Evolutionary conservation across 75 land plant genomes (phyloP), one percentile per base, ranked within the genome.

Genomic region (Cryptomeria japonica): DNA sequence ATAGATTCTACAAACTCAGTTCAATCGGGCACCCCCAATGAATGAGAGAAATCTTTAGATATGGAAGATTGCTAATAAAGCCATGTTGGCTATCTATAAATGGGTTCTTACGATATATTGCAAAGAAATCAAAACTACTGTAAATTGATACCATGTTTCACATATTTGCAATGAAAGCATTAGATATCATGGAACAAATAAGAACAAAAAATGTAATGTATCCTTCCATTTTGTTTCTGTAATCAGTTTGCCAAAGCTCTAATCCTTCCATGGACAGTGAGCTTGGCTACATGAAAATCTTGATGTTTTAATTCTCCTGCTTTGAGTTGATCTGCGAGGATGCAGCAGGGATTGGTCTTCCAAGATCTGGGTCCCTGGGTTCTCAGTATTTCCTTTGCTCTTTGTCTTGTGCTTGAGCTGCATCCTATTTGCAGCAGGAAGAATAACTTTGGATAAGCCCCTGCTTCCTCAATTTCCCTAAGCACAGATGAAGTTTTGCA

Each of bases 381-480:
- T 56, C 91, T 94, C 80, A 95, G 89, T 39, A 95, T 88, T 86
- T 92, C 93, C 61, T 86, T 90, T 0, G 90, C 93, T 82, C 88
- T 93, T 12, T 90, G 88, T 88, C 92, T 91, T 47, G 93, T 92
- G 41, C 85, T 58, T 3, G 79, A 32, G 19, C 87, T 70, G 86
- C 92, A 88, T 25, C 94, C 94, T 39, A 89, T 82, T 51, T 95
- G 96, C 13, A 95, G 87, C 36, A 95, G 90, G 87, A 93, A 76
- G 64, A 93, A 93, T 11, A 95, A 88, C 88, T 93, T 91, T 25
- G 89, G n/a, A 19, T 93, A 93, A 9, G 91, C 92, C 1, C 94
- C 93, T n/a, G 93, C 95, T 68, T 87, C 86, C 61, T 91, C 36
- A 92, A 92, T 90, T 55, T 92, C 93, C 56, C 64, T 32, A 13